Conservation (phyloP, 805 yeast species). For the Candida nanaspora region DNA sequence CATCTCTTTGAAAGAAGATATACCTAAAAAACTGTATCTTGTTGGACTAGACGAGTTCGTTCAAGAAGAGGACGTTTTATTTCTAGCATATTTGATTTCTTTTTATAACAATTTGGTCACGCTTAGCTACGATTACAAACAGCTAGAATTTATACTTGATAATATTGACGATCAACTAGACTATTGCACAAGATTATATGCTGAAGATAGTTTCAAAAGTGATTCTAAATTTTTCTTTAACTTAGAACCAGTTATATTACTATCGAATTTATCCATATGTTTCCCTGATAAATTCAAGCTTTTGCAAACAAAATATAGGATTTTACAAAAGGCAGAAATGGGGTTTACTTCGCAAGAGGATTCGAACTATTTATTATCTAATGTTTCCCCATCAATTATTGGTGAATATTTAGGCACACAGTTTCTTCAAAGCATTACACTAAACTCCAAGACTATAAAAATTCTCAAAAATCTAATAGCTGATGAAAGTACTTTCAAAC, state of each 20-base stretch:
- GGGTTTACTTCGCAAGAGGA: not conserved
- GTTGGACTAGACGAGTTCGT: conserved; percentile 14
- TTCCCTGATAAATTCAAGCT: conserved; percentile 13
- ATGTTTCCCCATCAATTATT: not conserved
- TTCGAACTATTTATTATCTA: not conserved
- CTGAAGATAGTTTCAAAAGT: conserved; percentile 16
- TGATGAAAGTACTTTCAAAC: conserved; percentile 11
- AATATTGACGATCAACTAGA: conserved; percentile 14
- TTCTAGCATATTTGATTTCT: conserved; percentile 20
- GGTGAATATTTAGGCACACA: not conserved
- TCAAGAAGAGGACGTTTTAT: conserved; percentile 22
- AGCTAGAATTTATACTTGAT: conserved; percentile 6
- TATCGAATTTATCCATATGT: conserved; percentile 12
- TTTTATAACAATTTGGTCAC: conserved; percentile 24
- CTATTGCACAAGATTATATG: conserved; percentile 17
- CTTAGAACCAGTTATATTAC: conserved; percentile 13
- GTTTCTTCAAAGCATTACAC: conserved; percentile 5
- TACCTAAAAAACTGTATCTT: conserved; percentile 19
- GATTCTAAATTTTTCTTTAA: conserved; percentile 19
- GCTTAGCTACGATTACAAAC: not conserved
- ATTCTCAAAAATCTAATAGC: conserved; percentile 19
- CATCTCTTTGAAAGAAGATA: conserved; percentile 12
- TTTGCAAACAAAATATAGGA: conserved; percentile 14
- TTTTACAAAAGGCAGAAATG: conserved; percentile 9
- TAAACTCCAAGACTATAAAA: conserved; percentile 16